Evolutionary conservation across 1,284 basidiomycete species (phyloP).

Genomic region (Rhodofomes roseus): DNA sequence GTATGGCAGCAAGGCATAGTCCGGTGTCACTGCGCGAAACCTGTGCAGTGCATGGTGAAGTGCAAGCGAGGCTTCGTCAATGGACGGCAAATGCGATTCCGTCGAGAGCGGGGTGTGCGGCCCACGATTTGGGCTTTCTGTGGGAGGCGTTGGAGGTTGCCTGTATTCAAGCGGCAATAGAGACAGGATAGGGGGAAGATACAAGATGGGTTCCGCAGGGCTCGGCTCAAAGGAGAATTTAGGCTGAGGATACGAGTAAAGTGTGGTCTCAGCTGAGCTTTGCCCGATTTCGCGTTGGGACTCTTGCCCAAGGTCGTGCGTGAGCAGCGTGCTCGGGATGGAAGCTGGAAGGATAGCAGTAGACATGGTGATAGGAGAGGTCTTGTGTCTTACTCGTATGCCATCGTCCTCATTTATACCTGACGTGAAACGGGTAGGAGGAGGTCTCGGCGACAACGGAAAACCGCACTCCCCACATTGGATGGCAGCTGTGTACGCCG

Average conservation of each 20-base stretch:
- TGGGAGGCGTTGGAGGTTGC: not conserved
- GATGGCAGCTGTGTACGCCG: not conserved
- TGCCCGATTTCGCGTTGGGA: slow-evolving; percentile 35
- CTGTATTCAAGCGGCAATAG: slow-evolving; percentile 43
- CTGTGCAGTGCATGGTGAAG: slow-evolving; percentile 81
- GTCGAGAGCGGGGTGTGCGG: slow-evolving; percentile 45
- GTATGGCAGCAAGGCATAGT: slow-evolving; percentile 69
- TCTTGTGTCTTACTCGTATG: not conserved
- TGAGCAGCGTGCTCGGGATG: not conserved
- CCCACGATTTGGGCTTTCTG: slow-evolving; percentile 22
- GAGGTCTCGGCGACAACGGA: not conserved
- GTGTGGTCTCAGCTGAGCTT: not conserved
- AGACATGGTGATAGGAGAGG: not conserved
- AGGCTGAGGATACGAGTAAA: slow-evolving; percentile 45
- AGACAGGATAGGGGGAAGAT: slow-evolving; percentile 76
- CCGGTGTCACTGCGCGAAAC: slow-evolving; percentile 58
- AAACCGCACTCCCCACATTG: not conserved
- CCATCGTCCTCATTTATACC: not conserved
- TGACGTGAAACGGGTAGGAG: not conserved
- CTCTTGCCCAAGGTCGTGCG: not conserved
- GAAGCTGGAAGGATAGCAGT: not conserved
- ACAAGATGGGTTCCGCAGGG: slow-evolving; percentile 52
- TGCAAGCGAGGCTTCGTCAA: slow-evolving; percentile 79
- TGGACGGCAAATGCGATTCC: slow-evolving; percentile 73
- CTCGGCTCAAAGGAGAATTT: slow-evolving; percentile 36